A percentile compares a stretch with the other conserved stretches of the same genome.
These are phyloP conservation scores for Capsicum baccatum DNA, from an alignment of 257 asterid species.

Conservation along the genomic window DNA sequence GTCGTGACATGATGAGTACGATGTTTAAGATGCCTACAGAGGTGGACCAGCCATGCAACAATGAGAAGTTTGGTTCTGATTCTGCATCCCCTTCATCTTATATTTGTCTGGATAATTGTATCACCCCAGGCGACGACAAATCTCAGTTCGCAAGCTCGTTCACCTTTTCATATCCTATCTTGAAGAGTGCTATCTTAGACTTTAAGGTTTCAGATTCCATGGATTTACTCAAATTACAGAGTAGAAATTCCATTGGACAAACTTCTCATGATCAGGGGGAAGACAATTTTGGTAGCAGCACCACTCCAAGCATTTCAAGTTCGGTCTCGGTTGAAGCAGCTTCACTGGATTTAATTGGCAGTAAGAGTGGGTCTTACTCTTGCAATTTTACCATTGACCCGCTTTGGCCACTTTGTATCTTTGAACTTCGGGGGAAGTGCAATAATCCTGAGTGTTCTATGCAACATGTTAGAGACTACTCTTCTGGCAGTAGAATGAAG, in stretches of 20 bases:
- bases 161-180: constrained; percentile 36
- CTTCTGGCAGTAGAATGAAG: constrained; percentile 24
- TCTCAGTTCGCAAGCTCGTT: constrained; percentile 31
- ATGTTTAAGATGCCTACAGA: constrained; percentile 29
- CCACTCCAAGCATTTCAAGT: constrained; percentile 24
- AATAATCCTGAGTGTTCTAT: constrained; percentile 53
- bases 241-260: constrained; percentile 34
- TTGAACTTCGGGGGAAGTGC: constrained; percentile 63
- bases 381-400: constrained; percentile 52
- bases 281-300: constrained; percentile 25
- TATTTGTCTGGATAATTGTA: constrained; percentile 26
- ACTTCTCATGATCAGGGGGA: constrained; percentile 29
- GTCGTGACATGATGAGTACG: constrained; percentile 27
- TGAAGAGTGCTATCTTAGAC: constrained; percentile 45
- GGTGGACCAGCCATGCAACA: constrained; percentile 31
- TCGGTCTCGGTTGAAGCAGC: constrained; percentile 26
- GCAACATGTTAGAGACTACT: constrained; percentile 53
- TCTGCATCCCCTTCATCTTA: constrained; percentile 32
- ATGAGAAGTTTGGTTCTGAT: constrained; percentile 33
- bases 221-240: constrained; percentile 32
- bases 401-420: constrained; percentile 58
- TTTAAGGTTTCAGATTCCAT: constrained; percentile 32
- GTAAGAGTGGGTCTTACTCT: constrained; percentile 47
- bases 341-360: constrained; percentile 31
- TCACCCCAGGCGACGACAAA: constrained; percentile 34